Evolutionary conservation across 2,329 filamentous ascomycete species (phyloP).

Genomic region (Diaporthe destruens): DNA sequence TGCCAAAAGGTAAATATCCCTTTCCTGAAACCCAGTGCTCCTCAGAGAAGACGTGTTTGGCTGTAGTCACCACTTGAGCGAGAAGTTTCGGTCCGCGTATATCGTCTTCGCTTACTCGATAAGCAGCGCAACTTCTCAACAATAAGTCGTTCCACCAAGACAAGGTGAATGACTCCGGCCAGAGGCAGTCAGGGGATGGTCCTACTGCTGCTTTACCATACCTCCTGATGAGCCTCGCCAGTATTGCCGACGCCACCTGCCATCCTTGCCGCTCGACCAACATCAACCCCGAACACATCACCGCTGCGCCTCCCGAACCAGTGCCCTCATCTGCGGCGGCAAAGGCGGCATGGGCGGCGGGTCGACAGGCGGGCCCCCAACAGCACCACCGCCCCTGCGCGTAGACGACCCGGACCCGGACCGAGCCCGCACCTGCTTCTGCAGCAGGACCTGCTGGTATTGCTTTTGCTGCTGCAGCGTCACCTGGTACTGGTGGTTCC

Average conservation of each 20-base stretch:
- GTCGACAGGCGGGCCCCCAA: conserved; percentile 10
- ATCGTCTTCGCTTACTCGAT: no score
- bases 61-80: no score
- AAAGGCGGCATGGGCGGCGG: conserved; percentile 38
- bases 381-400: conserved; percentile 23
- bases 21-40: no score
- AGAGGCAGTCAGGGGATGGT: background rate
- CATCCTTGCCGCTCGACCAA: background rate
- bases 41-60: background rate
- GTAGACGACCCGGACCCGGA: conserved; percentile 30
- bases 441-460: background rate
- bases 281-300: background rate
- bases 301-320: conserved; percentile 31
- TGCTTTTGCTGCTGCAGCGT: background rate
- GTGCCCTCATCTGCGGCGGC: conserved; percentile 34
- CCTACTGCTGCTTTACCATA: background rate
- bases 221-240: no score
- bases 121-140: background rate
- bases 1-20: background rate
- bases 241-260: no score
- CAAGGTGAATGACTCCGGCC: background rate
- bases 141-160: background rate
- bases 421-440: conserved; percentile 26
- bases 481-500: background rate
- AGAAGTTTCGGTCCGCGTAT: background rate